phyloP scores from a whole-genome alignment of 306 rosid genomes.

The Trifolium dubium region DNA sequence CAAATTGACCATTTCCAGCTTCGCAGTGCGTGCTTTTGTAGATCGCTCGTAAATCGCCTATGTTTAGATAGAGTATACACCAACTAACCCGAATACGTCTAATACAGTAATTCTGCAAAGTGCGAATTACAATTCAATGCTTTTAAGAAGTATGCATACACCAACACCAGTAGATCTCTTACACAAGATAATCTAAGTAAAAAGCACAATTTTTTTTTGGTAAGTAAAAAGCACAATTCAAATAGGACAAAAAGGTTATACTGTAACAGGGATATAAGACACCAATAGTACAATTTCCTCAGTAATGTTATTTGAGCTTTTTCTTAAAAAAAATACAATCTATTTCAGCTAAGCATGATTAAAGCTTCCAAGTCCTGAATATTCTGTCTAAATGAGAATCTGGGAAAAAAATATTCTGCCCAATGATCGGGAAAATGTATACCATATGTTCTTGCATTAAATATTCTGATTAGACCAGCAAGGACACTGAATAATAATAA shows the following conservation, averaged over 20 bases:
- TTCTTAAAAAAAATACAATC: conserved; percentile 16
- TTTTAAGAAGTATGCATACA: neutral
- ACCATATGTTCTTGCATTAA: conserved; percentile 40
- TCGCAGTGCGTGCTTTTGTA: no score
- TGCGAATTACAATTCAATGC: neutral
- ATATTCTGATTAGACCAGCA: conserved; percentile 44
- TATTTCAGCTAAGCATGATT: conserved; percentile 25
- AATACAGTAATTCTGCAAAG: neutral
- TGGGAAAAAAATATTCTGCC: conserved; percentile 29
- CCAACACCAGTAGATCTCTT: neutral
- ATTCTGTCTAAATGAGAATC: conserved; percentile 44
- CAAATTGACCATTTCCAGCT: no score
- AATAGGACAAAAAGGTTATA: neutral
- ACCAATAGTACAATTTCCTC: conserved; percentile 21
- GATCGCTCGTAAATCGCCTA: no score
- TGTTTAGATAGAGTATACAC: neutral
- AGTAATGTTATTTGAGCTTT: neutral
- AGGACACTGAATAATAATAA: conserved; percentile 44
- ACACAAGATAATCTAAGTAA: neutral
- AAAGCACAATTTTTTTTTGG: no score
- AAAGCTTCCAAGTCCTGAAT: conserved; percentile 40
- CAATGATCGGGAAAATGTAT: conserved; percentile 42
- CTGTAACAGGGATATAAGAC: neutral
- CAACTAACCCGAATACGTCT: neutral
- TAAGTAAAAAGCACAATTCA: neutral